Conservation (phyloP, 2,329 filamentous ascomycete genomes). For the Sarocladium kiliense region DNA sequence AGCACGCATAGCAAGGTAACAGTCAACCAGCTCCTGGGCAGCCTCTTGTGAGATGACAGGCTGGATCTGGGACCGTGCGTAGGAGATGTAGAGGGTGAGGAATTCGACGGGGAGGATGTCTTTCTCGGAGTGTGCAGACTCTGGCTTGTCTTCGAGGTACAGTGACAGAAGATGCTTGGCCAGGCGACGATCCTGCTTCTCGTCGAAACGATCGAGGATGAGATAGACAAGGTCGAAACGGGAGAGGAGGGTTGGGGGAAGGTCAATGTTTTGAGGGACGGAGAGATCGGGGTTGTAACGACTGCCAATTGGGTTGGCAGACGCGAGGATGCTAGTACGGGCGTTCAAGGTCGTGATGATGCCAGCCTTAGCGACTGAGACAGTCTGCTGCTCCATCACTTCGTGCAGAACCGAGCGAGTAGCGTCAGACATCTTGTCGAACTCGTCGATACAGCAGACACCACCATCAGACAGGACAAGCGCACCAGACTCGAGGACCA, state of each 20-base stretch:
- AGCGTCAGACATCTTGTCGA: conserved; percentile 79
- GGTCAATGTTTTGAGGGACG: conserved; percentile 95
- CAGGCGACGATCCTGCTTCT: conserved; percentile 79
- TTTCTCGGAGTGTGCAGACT: conserved; percentile 66
- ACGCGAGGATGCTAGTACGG: conserved; percentile 90
- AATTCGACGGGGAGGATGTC: conserved; percentile 93
- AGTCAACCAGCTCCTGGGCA: conserved; percentile 74
- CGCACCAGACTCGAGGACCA: conserved; percentile 75
- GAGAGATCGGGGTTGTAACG: conserved; percentile 95
- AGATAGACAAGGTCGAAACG: conserved; percentile 97
- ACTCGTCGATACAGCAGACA: conserved; percentile 81
- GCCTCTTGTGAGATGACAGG: conserved; percentile 76
- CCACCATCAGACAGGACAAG: conserved; percentile 75
- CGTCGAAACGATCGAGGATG: conserved; percentile 89
- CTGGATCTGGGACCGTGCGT: conserved; percentile 81
- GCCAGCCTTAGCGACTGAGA: conserved; percentile 82
- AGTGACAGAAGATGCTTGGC: conserved; percentile 92
- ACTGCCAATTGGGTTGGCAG: conserved; percentile 95
- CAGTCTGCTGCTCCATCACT: conserved; percentile 85
- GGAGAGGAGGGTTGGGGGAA: conserved; percentile 89
- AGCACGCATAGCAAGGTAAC: conserved; percentile 93
- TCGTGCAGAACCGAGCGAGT: conserved; percentile 79
- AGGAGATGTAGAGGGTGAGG: conserved; percentile 94
- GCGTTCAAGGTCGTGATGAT: conserved; percentile 97
- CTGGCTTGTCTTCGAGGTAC: conserved; percentile 92